Base-by-base conservation (phyloP, 2,329 filamentous ascomycete genomes). In the Neopestalotiopsis sp. region DNA sequence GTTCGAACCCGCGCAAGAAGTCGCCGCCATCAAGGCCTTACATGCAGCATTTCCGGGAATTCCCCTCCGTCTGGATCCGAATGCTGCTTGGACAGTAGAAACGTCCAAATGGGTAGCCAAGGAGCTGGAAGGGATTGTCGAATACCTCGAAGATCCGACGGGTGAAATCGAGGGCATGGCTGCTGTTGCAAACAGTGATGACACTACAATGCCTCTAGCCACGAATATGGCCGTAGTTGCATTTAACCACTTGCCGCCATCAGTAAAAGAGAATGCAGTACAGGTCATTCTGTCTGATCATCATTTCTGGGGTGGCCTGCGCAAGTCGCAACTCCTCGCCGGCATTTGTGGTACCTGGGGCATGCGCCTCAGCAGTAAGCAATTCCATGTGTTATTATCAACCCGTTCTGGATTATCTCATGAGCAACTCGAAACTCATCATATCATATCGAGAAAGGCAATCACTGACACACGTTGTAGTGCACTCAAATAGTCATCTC, bases 161-260 rank as follows among this genome's bases (percentile, higher is more conserved):
- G 75, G 76, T 0, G 81, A 79, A 38, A 82, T 83, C 10, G 80
- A 80, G 13, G 81, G 81, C 6, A 83, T 83, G 81, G 81, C 81
- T 0, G 80, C 81, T 6, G 81, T 83, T 1, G 81, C 81, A 0
- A 66, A 64, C 40, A 45, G 61, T n/a, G 77, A 76, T 34, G 78
- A 79, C 38, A 79, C 81, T 1, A 70, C 77, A 0, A 83, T 83
- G 81, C 81, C 81, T 1, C 72, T 83, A 1, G 81, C 81, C 2
- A 83, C 81, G 0, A 83, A 83, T 63, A 83, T 83, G 81, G 81
- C 81, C 3, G 81, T 83, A 1, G 81, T 83, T 0, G 79, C 81
- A 2, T 83, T 83, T 42, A 56, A 71, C 2, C 81, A 83, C 42
- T 77, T 83, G 2, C 81, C 81, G 0, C 68, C 78, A 0, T 81